phyloP scores from a whole-genome alignment of 352 stramenopile species.

The Phytophthora fragariaefolia region DNA sequence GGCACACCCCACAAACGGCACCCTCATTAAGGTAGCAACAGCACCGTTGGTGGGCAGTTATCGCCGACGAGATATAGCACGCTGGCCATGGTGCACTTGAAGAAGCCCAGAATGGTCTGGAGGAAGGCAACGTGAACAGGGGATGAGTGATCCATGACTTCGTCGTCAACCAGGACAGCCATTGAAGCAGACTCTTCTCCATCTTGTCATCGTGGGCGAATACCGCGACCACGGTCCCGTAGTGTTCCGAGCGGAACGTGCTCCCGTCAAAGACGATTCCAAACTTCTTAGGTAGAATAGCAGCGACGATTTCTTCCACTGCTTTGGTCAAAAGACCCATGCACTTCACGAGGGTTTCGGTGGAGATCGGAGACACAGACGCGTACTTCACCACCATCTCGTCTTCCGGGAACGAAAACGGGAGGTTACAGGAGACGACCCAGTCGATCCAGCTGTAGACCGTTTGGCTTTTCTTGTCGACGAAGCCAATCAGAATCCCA shows the following conservation, averaged over 20 bases:
- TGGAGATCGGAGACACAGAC: not conserved
- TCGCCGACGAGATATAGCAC: not conserved
- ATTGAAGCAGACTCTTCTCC: constrained; percentile 8
- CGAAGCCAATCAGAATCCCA: not conserved
- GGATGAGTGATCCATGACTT: not conserved
- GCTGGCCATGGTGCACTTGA: not conserved
- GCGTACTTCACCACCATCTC: not conserved
- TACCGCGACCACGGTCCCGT: not conserved
- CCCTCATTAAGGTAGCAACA: not conserved
- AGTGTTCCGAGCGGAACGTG: not conserved
- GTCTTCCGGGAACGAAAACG: not conserved
- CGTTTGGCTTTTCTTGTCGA: constrained; percentile 11
- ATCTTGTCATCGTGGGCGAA: not conserved
- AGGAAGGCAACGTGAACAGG: not conserved
- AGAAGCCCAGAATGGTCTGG: not conserved
- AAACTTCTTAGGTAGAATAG: not conserved
- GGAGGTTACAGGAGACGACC: constrained; percentile 3
- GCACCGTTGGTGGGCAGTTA: not conserved
- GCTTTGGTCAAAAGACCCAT: not conserved
- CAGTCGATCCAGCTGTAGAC: constrained; percentile 7
- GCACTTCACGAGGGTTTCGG: constrained; percentile 3
- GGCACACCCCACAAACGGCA: constrained; percentile 3
- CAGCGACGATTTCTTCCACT: not conserved
- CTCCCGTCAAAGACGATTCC: constrained; percentile 5
- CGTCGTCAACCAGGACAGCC: not conserved